Base-by-base conservation (phyloP, 257 asterid genomes). In the Coffea eugenioides region DNA sequence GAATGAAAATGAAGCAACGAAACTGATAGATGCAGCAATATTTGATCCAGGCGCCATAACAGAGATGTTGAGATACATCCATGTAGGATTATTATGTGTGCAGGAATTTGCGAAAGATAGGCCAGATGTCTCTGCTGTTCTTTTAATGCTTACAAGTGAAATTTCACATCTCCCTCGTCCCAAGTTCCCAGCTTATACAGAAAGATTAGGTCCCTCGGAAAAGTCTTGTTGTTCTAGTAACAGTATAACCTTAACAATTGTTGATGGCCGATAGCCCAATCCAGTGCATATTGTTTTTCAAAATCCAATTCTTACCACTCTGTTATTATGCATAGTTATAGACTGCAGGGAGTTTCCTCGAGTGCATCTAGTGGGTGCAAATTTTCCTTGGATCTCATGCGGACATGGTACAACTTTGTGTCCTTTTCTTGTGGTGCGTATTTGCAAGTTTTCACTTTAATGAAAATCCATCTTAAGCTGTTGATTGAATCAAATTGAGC, bases 91-190 rank as follows among this genome's bases (percentile, higher is more conserved):
- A 39, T 39, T 39, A 39, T 39, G 43, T 39, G 43, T 39, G 43
- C 43, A 39, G 43, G 43, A 39, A 39, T 39, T 39, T 39, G 5
- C 43, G 5, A 39, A 39, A 39, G 43, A 39, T 39, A 39, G 43
- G 43, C 43, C 43, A 39, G 43, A 39, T 39, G 5, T 39, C 43
- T 84, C 89, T 18, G 21, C 82, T 46, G 88, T 87, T 43, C 85
- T 93, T 6, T 89, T 92, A 2, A 88, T 91, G 92, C 83, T 93
- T 41, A 86, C 69, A 13, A 83, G 89, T 81, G 90, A 90, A 79
- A 85, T 73, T 14, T 41, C 85, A 5, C 81, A 89, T 81, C 91
- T 93, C 43, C 91, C 93, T 4, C 52, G n/a, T 66, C 95, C 92
- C 20, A 88, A 87, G 75, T 78, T 69, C 48, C 80, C 86, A 0